phyloP scores from a whole-genome alignment of 2,329 filamentous ascomycete species.

The Colletotrichum gloeosporioides region DNA sequence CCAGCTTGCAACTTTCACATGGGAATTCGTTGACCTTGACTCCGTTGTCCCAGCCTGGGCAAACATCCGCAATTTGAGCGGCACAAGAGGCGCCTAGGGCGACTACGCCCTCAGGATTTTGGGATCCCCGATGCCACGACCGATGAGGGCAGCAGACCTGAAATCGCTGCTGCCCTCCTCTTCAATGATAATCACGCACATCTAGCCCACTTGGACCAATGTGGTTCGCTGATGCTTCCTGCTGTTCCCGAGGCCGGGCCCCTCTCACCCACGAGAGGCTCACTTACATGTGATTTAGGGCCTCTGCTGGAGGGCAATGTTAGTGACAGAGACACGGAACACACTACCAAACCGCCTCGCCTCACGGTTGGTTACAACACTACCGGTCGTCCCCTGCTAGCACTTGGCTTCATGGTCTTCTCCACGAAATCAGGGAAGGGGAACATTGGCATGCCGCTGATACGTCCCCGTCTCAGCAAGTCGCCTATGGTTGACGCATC shows the following conservation, averaged over 20 bases:
- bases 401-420: neutral
- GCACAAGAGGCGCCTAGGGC: neutral
- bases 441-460: neutral
- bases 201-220: neutral
- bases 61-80: neutral
- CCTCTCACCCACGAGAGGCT: neutral
- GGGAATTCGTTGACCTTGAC: neutral
- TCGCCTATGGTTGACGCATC: neutral
- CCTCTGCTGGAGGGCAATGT: neutral
- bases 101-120: neutral
- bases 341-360: neutral
- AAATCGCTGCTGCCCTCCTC: neutral
- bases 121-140: neutral
- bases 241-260: neutral
- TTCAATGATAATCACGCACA: neutral
- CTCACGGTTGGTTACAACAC: neutral
- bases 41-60: neutral
- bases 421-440: neutral
- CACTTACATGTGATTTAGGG: slow-evolving; percentile 14
- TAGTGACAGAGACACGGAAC: neutral
- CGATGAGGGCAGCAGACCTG: neutral
- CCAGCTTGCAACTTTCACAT: slow-evolving; percentile 8
- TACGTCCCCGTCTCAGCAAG: slow-evolving; percentile 5
- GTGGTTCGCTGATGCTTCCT: neutral
- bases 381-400: neutral